Evolutionary conservation across 441 rosid genomes (phyloP), one percentile per base, ranked within the genome.

Genomic region (Bruguiera hainesii): DNA sequence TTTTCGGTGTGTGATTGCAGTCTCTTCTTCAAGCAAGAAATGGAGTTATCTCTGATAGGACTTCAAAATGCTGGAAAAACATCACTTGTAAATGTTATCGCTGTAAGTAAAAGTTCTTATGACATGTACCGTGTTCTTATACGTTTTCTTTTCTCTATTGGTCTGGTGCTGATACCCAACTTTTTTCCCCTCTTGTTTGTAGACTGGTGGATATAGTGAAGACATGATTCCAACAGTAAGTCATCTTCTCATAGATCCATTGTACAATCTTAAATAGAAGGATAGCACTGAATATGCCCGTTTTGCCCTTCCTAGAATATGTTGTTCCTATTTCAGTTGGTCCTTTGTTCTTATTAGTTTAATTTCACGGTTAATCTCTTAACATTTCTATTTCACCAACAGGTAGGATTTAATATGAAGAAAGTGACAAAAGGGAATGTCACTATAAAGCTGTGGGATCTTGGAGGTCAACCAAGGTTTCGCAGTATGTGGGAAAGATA

Each of bases 401-500:
- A 89, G 93, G 96, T 89, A 56, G 99, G 99, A 49, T 91, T 95
- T 66, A 95, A 95, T 75, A 95, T 95, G 99, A 84, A 91, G 56
- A 95, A 95, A 76, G 95, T 95, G 64, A 92, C 97, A 5, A 95
- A 92, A 81, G 99, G 99, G 60, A 95, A 95, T 66, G 98, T 95
- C 70, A 95, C 97, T 2, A 95, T 95, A 68, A 95, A 95, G 83
- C 82, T 91, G 64, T 95, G 99, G 99, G 99, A 95, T 76, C 97
- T 95, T 78, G 99, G 99, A 75, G 99, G 99, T 79, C 98, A 94
- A 72, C 98, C 97, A 62, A 84, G 98, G 82, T 91, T 94, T 77
- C 97, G 98, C 74, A 94, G 96, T 73, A 94, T 94, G 97, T 94
- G 98, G 98, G 98, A 94, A 79, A 87, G 98, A 59, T 94, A 94